Conservation (phyloP, 495 filamentous ascomycete species). For the Neurospora cerealis region DNA sequence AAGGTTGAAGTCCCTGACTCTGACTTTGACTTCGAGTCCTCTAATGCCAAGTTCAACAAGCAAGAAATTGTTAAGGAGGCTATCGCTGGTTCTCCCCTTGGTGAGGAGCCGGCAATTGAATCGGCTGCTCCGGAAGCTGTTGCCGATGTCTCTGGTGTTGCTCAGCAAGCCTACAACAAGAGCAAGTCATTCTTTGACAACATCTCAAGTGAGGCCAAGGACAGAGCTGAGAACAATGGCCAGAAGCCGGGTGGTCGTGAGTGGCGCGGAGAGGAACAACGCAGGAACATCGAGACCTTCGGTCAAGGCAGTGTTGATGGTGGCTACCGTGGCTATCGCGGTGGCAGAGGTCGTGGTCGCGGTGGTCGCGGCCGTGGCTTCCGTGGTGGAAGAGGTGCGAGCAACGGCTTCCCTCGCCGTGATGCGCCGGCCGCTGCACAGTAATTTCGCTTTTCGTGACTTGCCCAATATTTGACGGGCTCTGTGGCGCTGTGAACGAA, state of each 20-base stretch:
- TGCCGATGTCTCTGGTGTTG: constrained; percentile 26
- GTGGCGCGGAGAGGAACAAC: constrained; percentile 86
- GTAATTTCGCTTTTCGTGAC: constrained; percentile 8
- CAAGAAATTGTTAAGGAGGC: constrained; percentile 89
- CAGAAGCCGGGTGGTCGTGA: constrained; percentile 71
- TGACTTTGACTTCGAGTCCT: constrained; percentile 86
- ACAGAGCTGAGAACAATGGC: constrained; percentile 63
- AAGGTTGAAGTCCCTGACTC: constrained; percentile 81
- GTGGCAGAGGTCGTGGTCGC: constrained; percentile 59
- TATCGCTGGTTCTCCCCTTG: constrained; percentile 65
- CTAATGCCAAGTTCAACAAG: constrained; percentile 98
- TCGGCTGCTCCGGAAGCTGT: constrained; percentile 17
- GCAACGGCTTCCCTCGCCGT: constrained; percentile 17
- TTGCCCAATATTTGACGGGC: not conserved
- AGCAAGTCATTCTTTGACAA: constrained; percentile 89
- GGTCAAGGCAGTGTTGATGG: constrained; percentile 94
- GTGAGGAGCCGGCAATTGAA: constrained; percentile 38
- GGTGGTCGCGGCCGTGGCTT: constrained; percentile 47
- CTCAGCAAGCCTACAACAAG: constrained; percentile 64
- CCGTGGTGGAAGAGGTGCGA: constrained; percentile 35
- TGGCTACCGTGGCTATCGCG: constrained; percentile 65
- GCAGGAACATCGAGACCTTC: constrained; percentile 95
- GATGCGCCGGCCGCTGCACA: constrained; percentile 16
- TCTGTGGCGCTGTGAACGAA: constrained; percentile 6
- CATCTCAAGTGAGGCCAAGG: constrained; percentile 85